Percentiles rank a stretch among this genome's conserved stretches.
These are phyloP conservation scores for Capsella rubella DNA, from an alignment of 441 rosid species.

Conservation along the genomic window DNA sequence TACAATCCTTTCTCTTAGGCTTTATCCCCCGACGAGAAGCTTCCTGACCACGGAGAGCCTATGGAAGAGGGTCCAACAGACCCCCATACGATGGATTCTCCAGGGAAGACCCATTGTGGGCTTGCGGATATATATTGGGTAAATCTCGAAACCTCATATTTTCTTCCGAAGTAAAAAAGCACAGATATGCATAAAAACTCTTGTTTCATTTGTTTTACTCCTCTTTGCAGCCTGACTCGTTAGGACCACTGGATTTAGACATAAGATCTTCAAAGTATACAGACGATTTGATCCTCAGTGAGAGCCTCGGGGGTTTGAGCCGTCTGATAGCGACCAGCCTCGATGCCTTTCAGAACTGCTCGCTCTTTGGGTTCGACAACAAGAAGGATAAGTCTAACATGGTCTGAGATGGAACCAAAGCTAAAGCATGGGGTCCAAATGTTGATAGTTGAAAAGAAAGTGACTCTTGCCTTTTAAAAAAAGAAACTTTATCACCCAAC, in stretches of 20 bases:
- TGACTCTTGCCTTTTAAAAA: conserved; percentile 27
- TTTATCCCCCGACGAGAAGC: conserved; percentile 46
- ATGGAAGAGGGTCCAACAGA: conserved; percentile 56
- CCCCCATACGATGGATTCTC: conserved; percentile 49
- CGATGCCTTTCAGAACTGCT: conserved; percentile 93
- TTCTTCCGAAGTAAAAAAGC: background rate
- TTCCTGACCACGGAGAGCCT: conserved; percentile 52
- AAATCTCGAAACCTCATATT: conserved; percentile 9
- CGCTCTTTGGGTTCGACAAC: conserved; percentile 79
- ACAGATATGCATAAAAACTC: background rate
- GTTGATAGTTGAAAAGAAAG: conserved; percentile 40
- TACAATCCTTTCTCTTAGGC: conserved; percentile 48
- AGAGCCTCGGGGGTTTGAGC: conserved; percentile 88
- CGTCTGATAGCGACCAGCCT: conserved; percentile 92
- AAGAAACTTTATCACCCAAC: conserved; percentile 28
- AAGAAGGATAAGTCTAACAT: conserved; percentile 74
- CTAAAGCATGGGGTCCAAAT: conserved; percentile 24
- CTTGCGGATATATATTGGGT: conserved; percentile 95
- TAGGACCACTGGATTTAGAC: conserved; percentile 87
- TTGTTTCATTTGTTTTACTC: conserved; percentile 13
- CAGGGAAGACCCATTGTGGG: conserved; percentile 60
- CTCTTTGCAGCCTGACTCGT: conserved; percentile 79
- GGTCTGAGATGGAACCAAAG: conserved; percentile 41
- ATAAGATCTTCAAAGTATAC: conserved; percentile 72
- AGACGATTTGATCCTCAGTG: conserved; percentile 74